These are phyloP conservation scores for Evernia prunastri DNA, from an alignment of 495 filamentous ascomycete genomes.

Conservation along the genomic window DNA sequence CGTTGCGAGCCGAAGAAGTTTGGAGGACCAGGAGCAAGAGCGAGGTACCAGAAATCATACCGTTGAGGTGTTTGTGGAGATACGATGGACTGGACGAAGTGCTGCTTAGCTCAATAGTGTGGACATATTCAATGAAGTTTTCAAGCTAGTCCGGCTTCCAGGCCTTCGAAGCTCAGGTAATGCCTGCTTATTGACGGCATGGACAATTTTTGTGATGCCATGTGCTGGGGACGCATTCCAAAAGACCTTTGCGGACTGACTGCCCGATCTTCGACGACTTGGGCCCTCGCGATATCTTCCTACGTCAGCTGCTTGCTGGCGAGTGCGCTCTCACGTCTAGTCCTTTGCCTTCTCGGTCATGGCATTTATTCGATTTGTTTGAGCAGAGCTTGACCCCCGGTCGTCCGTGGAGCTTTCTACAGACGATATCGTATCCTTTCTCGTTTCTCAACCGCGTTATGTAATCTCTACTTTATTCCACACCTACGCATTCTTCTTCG, in stretches of 20 bases:
- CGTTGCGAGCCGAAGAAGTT: slow-evolving; percentile 94
- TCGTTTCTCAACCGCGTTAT: neutral
- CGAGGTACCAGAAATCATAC: slow-evolving; percentile 3
- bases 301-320: neutral
- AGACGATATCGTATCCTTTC: neutral
- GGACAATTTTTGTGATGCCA: neutral
- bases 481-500: neutral
- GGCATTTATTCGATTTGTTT: neutral
- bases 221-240: neutral
- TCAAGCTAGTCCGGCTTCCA: neutral
- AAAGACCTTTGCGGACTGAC: neutral
- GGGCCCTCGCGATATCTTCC: neutral
- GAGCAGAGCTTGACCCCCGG: neutral
- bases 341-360: neutral
- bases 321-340: neutral
- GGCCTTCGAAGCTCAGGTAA: neutral
- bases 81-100: neutral
- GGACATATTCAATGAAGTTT: neutral
- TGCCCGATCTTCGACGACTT: neutral
- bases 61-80: slow-evolving; percentile 38
- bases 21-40: slow-evolving; percentile 34
- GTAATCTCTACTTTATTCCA: neutral
- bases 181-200: neutral
- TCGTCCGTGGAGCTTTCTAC: neutral
- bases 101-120: slow-evolving; percentile 13